Base-by-base conservation (phyloP, 768 basidiomycete species). In the Phanerochaete sordida region DNA sequence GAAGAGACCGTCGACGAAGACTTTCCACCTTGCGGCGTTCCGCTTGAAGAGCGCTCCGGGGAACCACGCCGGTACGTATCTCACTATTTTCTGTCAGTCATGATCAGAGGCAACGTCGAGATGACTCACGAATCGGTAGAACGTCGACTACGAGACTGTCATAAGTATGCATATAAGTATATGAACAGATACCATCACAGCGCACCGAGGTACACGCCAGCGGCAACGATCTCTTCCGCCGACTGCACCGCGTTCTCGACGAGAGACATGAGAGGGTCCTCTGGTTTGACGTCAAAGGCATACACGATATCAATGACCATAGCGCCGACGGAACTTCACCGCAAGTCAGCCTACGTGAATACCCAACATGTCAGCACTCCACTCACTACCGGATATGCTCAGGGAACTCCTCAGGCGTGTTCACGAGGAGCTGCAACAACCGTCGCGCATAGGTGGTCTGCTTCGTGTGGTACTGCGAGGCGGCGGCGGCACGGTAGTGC, bases 221-320 rank as follows among this genome's bases (percentile, higher is more conserved):
- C 50, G n/a, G 31, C 19, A 2, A 51, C 19, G 4, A 51, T 33
- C 5, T 51, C 50, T 3, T 15, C 19, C 28, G 77, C 60, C 1
- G 66, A 64, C 1, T 69, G 58, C 5, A 74, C 62, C 2, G 77
- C 75, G 12, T 73, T 62, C 27, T 79, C 73, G 0, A 76, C 79
- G 6, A 76, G 62, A 0, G 64, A 57, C 28, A 84, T 68, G 60
- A 74, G 76, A 1, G 79, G 76, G 62, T 83, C 82, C 48, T 76
- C 64, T 2, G 73, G 67, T 26, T 69, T 55, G 5, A 76, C 69
- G 4, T 75, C 62, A 16, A 81, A 70, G 1, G 81, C 83, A 60
- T 83, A 82, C 0, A 78, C 75, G 2, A 80, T 58, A 0, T 72
- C 73, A 48, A 81, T 62, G 1, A 76, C 64, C 7, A 74, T 68